Evolutionary conservation across 2,329 filamentous ascomycete species (phyloP), one percentile per base, ranked within the genome.

Genomic region (Xylariaceae sp.): DNA sequence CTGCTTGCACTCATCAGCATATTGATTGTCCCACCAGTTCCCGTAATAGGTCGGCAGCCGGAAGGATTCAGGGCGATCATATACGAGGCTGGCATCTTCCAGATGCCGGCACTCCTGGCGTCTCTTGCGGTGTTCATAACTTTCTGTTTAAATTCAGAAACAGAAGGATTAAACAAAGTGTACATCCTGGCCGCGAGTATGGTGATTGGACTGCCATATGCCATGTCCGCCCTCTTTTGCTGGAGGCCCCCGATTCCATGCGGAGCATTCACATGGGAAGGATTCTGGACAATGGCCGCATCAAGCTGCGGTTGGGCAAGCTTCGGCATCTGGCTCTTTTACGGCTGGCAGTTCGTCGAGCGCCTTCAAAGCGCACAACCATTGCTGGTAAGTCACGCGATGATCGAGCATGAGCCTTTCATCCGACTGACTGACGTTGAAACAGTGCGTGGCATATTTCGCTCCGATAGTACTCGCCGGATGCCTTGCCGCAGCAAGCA

Each of bases 141-240:
- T 65, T 82, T 85, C 0, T 88, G 84, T 83, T 88, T 86, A 60
- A 84, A 88, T 67, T 85, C 82, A 0, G 79, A 83, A 0, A 75
- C 82, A 0, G 80, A 78, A 1, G 83, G 84, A 1, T 88, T 86
- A 86, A 64, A 73, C 1, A 74, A 76, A 5, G 74, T 82, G 0
- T 84, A 84, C 57, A 72, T 82, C 0, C 74, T 89, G 0, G 79
- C 88, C 44, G 61, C 87, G 2, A 85, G 86, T 0, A 58, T 83
- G 1, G 44, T 85, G 0, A 72, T 88, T 2, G 75, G 86, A 1
- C 73, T 70, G 0, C 66, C 77, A 1, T 89, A 89, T 67, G 77
- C 83, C 66, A 73, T 87, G 45, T 86, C 89, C 48, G 61, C 72
- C 7, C 72, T 76, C 15, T 67, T 67, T 49, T 72, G 77, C 0